Evolutionary conservation across 1,284 basidiomycete genomes (phyloP).

Genomic region (Takashimella koratensis): DNA sequence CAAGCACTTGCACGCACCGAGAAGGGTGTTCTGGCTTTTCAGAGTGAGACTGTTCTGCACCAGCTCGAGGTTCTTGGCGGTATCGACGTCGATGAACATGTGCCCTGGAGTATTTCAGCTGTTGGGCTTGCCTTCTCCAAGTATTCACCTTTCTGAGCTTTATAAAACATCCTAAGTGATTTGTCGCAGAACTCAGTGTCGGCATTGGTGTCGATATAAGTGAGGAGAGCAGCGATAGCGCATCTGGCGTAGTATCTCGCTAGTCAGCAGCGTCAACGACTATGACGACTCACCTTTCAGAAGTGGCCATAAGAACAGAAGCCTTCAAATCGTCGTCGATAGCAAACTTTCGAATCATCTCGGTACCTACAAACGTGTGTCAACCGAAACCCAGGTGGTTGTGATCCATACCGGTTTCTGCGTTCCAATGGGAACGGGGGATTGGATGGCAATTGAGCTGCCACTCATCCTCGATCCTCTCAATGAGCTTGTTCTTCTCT

Average conservation of each 20-base stretch:
- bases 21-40: conserved; percentile 66
- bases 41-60: conserved; percentile 66
- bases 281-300: conserved; percentile 63
- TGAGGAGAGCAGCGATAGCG: conserved; percentile 78
- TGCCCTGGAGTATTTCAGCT: conserved; percentile 57
- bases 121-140: neutral
- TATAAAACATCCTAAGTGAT: conserved; percentile 75
- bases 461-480: conserved; percentile 71
- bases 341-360: conserved; percentile 69
- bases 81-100: conserved; percentile 88
- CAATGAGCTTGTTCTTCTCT: conserved; percentile 55
- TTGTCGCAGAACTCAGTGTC: conserved; percentile 65
- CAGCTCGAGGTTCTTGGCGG: conserved; percentile 79
- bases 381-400: neutral
- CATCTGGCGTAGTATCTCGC: conserved; percentile 82
- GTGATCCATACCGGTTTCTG: conserved; percentile 54
- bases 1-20: conserved; percentile 56
- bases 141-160: conserved; percentile 59
- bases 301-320: conserved; percentile 66
- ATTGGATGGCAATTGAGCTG: conserved; percentile 65
- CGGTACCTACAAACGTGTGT: conserved; percentile 57
- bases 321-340: conserved; percentile 71
- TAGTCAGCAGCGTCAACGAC: neutral
- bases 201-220: conserved; percentile 64
- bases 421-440: conserved; percentile 75